These are phyloP conservation scores for Ephemerocybe angulata DNA, from an alignment of 768 basidiomycete genomes.

Conservation along the genomic window DNA sequence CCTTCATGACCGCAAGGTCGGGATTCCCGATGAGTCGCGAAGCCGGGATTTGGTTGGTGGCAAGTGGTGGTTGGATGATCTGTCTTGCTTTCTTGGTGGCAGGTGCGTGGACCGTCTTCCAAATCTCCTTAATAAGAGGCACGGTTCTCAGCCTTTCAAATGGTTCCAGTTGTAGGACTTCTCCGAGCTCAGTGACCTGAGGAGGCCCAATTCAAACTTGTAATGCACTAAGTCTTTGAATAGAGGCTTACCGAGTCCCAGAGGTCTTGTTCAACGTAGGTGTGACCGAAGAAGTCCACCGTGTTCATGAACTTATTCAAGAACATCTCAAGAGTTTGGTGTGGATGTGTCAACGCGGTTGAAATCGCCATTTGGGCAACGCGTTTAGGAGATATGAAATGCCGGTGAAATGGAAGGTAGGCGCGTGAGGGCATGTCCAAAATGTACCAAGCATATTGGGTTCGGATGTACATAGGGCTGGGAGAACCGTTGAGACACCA, in stretches of 20 bases:
- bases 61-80: background rate
- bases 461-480: constrained; percentile 67
- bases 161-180: no score
- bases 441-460: constrained; percentile 60
- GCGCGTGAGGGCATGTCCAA: constrained; percentile 42
- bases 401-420: constrained; percentile 41
- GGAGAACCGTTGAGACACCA: background rate
- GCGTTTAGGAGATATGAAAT: constrained; percentile 50
- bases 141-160: no score
- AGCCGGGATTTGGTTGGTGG: background rate
- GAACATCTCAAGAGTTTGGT: constrained; percentile 33
- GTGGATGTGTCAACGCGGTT: constrained; percentile 27
- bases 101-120: background rate
- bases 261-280: constrained; percentile 31
- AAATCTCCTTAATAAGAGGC: no score
- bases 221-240: background rate
- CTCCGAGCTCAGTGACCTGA: background rate
- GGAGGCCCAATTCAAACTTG: constrained; percentile 3
- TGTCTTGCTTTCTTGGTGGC: background rate
- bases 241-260: constrained; percentile 26
- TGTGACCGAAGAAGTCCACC: constrained; percentile 34
- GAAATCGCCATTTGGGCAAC: constrained; percentile 49
- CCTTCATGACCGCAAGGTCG: constrained; percentile 54
- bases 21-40: constrained; percentile 36
- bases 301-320: constrained; percentile 26